Evolutionary conservation across 805 yeast genomes (phyloP), one percentile per base, ranked within the genome.

Genomic region (Candida krabiensis): DNA sequence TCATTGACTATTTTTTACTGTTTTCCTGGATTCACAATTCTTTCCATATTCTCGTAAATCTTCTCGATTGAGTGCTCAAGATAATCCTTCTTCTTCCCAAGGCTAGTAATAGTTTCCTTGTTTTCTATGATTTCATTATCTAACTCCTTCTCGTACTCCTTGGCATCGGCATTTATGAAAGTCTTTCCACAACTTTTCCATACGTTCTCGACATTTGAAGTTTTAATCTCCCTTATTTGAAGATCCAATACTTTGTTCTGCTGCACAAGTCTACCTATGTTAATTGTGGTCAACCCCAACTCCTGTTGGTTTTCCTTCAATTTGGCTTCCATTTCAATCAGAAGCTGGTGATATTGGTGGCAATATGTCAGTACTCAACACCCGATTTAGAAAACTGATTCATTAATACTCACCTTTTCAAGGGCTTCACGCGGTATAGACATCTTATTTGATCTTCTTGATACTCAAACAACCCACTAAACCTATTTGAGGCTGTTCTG

Each of bases 131-230:
- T 76, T 47, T 86, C 87, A 16, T 61, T 56, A 16, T 66, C 56
- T 23, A 87, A 61, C 35, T 69, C 70, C 9, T 58, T 52, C 31
- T 73, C 58, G 60, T 86, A 85, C 3, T 66, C 61, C 4, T 58
- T 51, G 3, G 67, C 66, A 19, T 69, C 67, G 4, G 70, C 70
- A 30, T 64, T 59, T 8, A 83, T 63, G 57, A 83, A 85, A 21
- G 87, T 76, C 61, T 83, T 84, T 19, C 97, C 97, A 24, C 86
- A 76, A 4, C 95, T 86, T 56, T 86, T 78, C 93, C 95, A 89
- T 4, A 89, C 90, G 7, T 56, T 56, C 8, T 75, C 72, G 15
- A 66, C 66, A 8, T 66, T 70, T 11, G 73, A 63, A 19, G 43
- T 48, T 18, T 63, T 66, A 34, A 88, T 66, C 47, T 83, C 85